Conservation (phyloP, 129 eudicot genomes). For the Chrysanthemum seticuspe region DNA sequence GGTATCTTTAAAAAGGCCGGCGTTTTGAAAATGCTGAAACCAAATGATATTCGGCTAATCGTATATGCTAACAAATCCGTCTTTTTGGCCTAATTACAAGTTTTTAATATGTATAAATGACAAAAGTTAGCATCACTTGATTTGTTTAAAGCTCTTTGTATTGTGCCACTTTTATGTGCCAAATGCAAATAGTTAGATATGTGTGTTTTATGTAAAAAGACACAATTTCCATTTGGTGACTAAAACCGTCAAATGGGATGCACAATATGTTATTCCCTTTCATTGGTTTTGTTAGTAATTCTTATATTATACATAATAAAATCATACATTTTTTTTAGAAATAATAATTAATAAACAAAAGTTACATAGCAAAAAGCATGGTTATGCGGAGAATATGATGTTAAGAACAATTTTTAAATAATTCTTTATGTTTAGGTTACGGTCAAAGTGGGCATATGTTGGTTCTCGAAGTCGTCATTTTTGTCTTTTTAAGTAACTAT, state of each 20-base stretch:
- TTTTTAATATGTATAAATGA: no score
- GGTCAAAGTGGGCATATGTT: slow-evolving; percentile 30
- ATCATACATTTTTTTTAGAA: not conserved
- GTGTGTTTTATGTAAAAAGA: not conserved
- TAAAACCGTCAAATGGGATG: no score
- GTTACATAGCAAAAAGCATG: not conserved
- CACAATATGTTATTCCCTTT: no score
- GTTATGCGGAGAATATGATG: slow-evolving; percentile 37
- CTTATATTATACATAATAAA: not conserved
- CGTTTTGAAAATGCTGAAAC: not conserved
- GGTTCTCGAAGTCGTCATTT: slow-evolving; percentile 31
- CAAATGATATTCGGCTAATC: no score
- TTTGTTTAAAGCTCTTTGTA: not conserved
- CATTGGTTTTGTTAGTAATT: not conserved
- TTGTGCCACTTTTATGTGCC: not conserved
- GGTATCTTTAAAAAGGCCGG: not conserved
- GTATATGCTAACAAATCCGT: no score
- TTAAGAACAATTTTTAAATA: slow-evolving; percentile 1
- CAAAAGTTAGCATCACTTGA: no score
- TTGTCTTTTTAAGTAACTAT: slow-evolving; percentile 12
- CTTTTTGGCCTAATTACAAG: no score
- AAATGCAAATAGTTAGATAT: not conserved
- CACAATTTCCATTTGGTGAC: not conserved
- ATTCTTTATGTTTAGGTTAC: slow-evolving; percentile 5
- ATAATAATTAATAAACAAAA: not conserved